Percentiles rank a stretch among this genome's conserved stretches.
Conservation (phyloP, 805 yeast species). For the Helenozyma baotianmanensis region DNA sequence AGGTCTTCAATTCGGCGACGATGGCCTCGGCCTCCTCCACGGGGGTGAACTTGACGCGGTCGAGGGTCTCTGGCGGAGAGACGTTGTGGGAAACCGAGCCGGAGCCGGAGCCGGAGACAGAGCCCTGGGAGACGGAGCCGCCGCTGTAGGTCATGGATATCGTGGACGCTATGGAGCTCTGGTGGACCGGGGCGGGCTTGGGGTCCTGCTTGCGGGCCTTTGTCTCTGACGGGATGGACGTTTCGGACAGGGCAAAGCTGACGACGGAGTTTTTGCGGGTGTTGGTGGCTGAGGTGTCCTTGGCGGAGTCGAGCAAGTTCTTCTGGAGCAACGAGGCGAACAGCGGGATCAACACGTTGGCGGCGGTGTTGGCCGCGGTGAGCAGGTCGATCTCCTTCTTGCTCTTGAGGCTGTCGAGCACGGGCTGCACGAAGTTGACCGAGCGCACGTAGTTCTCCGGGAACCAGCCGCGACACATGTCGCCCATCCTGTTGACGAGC, state of each 20-base stretch:
- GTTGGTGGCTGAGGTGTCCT: conserved; percentile 28
- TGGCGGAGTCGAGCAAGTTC: conserved; percentile 29
- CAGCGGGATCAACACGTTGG: conserved; percentile 41
- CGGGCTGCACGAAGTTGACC: conserved; percentile 40
- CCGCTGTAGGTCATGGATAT: conserved; percentile 1
- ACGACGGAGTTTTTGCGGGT: conserved; percentile 46
- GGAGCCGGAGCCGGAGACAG: conserved; percentile 1
- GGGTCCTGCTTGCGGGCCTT: conserved; percentile 2
- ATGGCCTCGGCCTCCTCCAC: conserved; percentile 28
- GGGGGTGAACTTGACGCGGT: conserved; percentile 12
- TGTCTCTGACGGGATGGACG: conserved; percentile 25
- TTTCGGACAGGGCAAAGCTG: conserved; percentile 45
- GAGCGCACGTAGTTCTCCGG: conserved; percentile 60
- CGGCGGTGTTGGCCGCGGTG: conserved; percentile 45
- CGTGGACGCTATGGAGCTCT: conserved; percentile 2
- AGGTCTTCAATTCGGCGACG: conserved; percentile 19
- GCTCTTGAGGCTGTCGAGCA: conserved; percentile 31
- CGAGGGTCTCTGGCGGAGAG: conserved; percentile 6
- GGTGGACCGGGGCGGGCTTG: conserved; percentile 6
- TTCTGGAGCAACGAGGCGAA: conserved; percentile 35
- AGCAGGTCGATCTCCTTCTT: conserved; percentile 39
- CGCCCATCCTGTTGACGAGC: conserved; percentile 29
- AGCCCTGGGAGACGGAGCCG: neutral
- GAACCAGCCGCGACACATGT: conserved; percentile 74
- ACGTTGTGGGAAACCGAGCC: conserved; percentile 14